Conservation (phyloP, 2,329 filamentous ascomycete genomes). For the Plenodomus tracheiphilus region DNA sequence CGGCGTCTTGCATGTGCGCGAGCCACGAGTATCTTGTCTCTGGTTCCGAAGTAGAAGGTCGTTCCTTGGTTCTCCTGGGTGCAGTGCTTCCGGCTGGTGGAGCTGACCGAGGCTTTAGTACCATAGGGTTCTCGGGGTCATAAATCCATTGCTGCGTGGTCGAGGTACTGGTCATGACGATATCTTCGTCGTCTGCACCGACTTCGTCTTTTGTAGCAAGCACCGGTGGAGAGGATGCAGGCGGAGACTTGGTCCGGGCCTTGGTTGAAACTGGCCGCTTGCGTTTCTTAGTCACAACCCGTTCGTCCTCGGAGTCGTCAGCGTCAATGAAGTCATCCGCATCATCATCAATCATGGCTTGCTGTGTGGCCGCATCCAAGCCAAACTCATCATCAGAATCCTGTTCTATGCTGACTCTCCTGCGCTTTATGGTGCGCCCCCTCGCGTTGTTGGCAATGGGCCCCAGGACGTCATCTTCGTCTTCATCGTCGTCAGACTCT, state of each 20-base stretch:
- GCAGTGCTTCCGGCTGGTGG: slow-evolving; percentile 33
- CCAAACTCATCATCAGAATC: slow-evolving; percentile 70
- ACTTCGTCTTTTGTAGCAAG: slow-evolving; percentile 47
- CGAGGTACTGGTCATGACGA: slow-evolving; percentile 62
- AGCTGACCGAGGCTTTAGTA: slow-evolving; percentile 52
- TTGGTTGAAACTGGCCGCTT: slow-evolving; percentile 67
- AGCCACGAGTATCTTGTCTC: slow-evolving; percentile 90
- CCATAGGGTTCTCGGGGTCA: slow-evolving; percentile 62
- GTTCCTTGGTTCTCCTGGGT: slow-evolving; percentile 52
- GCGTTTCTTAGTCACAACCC: slow-evolving; percentile 66
- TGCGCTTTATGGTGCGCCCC: slow-evolving; percentile 57
- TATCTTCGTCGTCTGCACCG: slow-evolving; percentile 60
- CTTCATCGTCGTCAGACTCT: slow-evolving; percentile 75
- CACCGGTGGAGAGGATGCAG: slow-evolving; percentile 51
- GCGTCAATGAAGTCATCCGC: slow-evolving; percentile 89
- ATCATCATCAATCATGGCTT: slow-evolving; percentile 60
- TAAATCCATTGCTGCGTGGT: slow-evolving; percentile 84
- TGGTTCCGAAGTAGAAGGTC: slow-evolving; percentile 79
- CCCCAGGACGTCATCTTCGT: slow-evolving; percentile 71
- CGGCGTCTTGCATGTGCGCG: slow-evolving; percentile 80
- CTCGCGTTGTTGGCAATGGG: slow-evolving; percentile 53
- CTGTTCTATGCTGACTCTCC: slow-evolving; percentile 65
- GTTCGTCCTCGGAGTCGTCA: slow-evolving; percentile 81
- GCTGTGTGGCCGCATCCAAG: slow-evolving; percentile 59
- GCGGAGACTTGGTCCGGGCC: slow-evolving; percentile 55